phyloP scores from a whole-genome alignment of 2,329 filamentous ascomycete species.

The Epichloe glyceriae region DNA sequence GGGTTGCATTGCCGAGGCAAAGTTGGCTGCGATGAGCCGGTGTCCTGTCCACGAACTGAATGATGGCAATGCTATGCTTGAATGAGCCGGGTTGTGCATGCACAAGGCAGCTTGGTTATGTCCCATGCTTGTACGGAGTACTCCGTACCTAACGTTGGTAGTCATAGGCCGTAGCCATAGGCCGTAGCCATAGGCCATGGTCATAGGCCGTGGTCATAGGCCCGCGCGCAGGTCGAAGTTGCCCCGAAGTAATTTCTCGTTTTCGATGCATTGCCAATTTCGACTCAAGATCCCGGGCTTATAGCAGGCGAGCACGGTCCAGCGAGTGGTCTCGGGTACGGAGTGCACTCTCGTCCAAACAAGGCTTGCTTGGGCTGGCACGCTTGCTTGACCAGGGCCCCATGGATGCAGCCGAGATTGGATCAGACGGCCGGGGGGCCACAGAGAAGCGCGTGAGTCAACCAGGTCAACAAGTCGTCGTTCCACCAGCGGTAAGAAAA shows the following conservation, averaged over 20 bases:
- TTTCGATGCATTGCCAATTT: background rate
- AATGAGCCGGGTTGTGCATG: too few species aligned
- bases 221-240: background rate
- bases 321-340: background rate
- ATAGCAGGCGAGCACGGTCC: background rate
- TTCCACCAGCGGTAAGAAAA: background rate
- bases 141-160: too few species aligned
- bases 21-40: too few species aligned
- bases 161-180: too few species aligned
- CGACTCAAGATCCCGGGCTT: background rate
- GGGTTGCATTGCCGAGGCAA: too few species aligned
- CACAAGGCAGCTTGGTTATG: too few species aligned
- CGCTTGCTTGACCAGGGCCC: background rate
- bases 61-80: too few species aligned
- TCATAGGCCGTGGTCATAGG: too few species aligned
- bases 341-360: background rate
- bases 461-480: background rate
- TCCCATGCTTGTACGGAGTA: too few species aligned
- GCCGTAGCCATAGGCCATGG: too few species aligned
- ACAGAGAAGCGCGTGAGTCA: background rate
- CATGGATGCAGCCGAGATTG: slow-evolving; percentile 6
- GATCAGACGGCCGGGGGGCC: background rate
- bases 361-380: background rate
- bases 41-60: too few species aligned
- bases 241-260: background rate